phyloP scores from a whole-genome alignment of 1,284 basidiomycete species.

The Trichosporon asahii region DNA sequence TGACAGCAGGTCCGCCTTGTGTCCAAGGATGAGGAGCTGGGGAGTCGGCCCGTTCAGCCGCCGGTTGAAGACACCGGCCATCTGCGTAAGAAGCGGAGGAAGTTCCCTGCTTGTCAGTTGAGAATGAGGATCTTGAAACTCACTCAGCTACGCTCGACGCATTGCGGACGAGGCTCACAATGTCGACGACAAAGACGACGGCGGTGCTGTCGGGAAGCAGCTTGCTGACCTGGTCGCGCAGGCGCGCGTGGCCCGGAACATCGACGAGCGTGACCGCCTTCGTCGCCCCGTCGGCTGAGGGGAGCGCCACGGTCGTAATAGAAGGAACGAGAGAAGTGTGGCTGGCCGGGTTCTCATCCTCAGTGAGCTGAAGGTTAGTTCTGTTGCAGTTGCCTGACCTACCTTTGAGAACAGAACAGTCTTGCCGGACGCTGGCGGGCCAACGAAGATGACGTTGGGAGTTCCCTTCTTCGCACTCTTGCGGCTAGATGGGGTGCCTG shows the following conservation, averaged over 20 bases:
- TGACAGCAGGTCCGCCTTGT: slow-evolving; percentile 47
- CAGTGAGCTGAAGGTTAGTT: slow-evolving; percentile 34
- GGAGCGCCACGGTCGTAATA: slow-evolving; percentile 33
- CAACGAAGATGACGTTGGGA: slow-evolving; percentile 41
- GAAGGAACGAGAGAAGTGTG: slow-evolving; percentile 44
- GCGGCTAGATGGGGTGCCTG: slow-evolving; percentile 12
- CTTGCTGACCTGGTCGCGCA: slow-evolving; percentile 41
- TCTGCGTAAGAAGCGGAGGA: slow-evolving; percentile 40
- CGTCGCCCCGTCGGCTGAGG: slow-evolving; percentile 20
- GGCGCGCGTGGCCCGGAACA: slow-evolving; percentile 49
- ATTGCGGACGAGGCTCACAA: slow-evolving; percentile 40
- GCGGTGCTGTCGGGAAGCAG: slow-evolving; percentile 34
- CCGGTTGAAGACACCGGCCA: slow-evolving; percentile 28
- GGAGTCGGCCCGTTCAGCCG: slow-evolving; percentile 27
- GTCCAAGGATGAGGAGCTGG: slow-evolving; percentile 44
- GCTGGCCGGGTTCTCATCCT: slow-evolving; percentile 37
- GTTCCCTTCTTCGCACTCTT: slow-evolving; percentile 29
- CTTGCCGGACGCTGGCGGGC: slow-evolving; percentile 46
- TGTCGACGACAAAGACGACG: slow-evolving; percentile 50
- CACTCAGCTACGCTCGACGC: slow-evolving; percentile 47
- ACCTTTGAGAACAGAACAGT: slow-evolving; percentile 48
- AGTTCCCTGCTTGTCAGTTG: slow-evolving; percentile 36
- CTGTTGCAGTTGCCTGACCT: not conserved
- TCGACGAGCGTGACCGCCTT: slow-evolving; percentile 42
- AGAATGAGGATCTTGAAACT: slow-evolving; percentile 16